Percentiles rank a stretch among this genome's conserved stretches.
phyloP scores from a whole-genome alignment of 140 eudicot genomes.

The Ambrosia hybrid region DNA sequence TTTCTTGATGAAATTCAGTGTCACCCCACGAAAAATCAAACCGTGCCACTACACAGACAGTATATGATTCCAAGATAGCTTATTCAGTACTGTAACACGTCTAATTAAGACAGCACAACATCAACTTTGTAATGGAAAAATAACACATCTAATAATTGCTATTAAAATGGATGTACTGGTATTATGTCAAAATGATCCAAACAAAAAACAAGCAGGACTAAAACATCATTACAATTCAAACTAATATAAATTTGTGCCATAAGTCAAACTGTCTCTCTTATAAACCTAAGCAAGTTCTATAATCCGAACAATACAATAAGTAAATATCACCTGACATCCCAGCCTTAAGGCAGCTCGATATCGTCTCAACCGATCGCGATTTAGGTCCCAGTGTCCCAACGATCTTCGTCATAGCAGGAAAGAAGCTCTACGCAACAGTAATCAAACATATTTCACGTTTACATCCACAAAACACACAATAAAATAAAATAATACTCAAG shows the following conservation, averaged over 20 bases:
- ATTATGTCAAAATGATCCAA: not conserved
- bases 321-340: slow-evolving; percentile 74
- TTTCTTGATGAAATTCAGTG: slow-evolving; percentile 69
- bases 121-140: slow-evolving; percentile 2
- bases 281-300: slow-evolving; percentile 11
- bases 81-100: not conserved
- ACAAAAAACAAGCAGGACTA: not conserved
- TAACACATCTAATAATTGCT: slow-evolving; percentile 3
- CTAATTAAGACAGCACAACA: not conserved
- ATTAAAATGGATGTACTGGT: too few relatives aligned
- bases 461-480: not conserved
- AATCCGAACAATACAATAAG: slow-evolving; percentile 4
- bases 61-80: slow-evolving; percentile 6
- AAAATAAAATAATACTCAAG: not conserved
- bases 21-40: slow-evolving; percentile 83
- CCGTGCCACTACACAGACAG: slow-evolving; percentile 55
- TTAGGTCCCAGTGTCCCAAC: slow-evolving; percentile 71
- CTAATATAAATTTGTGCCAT: not conserved
- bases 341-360: slow-evolving; percentile 66
- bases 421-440: slow-evolving; percentile 50
- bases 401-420: slow-evolving; percentile 85
- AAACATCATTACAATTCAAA: not conserved
- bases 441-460: slow-evolving; percentile 14
- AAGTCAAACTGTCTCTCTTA: slow-evolving; percentile 19
- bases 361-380: slow-evolving; percentile 66